These are phyloP conservation scores for Barnettozyma sucrosica DNA, from an alignment of 805 yeast genomes.

Conservation along the genomic window DNA sequence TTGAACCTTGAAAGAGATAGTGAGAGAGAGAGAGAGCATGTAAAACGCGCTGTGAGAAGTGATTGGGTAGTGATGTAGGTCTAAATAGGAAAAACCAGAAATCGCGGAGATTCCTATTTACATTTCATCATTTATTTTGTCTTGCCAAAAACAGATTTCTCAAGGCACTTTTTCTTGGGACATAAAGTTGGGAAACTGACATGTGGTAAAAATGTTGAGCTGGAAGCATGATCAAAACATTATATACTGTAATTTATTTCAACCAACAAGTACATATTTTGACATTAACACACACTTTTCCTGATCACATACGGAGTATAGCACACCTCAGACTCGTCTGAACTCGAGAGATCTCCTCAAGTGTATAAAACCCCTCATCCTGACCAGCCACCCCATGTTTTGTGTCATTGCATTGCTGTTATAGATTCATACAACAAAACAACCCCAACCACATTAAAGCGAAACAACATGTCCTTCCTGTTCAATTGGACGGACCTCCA, in stretches of 20 bases:
- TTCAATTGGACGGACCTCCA: constrained; percentile 22
- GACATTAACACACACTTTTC: not conserved
- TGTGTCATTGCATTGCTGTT: not conserved
- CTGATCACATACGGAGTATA: not conserved
- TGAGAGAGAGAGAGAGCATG: too few species aligned
- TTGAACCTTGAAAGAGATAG: not conserved
- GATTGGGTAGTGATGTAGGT: not conserved
- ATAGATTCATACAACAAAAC: not conserved
- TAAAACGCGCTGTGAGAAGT: not conserved
- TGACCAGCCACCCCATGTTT: not conserved
- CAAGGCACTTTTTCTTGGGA: not conserved
- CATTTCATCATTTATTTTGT: too few species aligned
- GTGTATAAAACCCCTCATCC: not conserved
- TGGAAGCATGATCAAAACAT: not conserved
- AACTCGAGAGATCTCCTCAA: not conserved
- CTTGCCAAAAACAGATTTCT: too few species aligned
- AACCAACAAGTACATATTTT: not conserved
- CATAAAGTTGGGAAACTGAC: not conserved
- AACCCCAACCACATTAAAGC: not conserved
- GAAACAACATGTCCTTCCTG: constrained; percentile 19
- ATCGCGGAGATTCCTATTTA: too few species aligned
- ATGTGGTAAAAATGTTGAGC: not conserved
- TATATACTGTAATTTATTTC: not conserved
- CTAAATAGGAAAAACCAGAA: not conserved
- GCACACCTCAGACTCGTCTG: not conserved